Base-by-base conservation (phyloP, 805 yeast genomes). In the Yarrowia sp. region DNA sequence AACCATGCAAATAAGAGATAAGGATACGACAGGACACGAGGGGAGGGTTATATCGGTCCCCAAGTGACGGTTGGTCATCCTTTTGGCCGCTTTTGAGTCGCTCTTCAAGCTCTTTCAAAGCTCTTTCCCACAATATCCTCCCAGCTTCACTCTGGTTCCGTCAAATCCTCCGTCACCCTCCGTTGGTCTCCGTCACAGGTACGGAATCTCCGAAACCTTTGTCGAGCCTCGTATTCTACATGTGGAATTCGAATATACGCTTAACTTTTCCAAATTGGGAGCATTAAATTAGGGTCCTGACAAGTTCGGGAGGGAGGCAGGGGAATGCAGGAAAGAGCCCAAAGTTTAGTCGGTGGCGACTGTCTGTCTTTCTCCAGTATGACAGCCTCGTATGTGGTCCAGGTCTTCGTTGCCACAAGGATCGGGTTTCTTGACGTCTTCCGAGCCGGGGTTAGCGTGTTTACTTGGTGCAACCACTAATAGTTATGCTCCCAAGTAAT, bases 271-370 rank as follows among this genome's bases (percentile, higher is more conserved):
- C 65, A 43, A 8, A 59, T 59, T 59, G 52, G 65, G 65, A 43
- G 22, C 5, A 14, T 19, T 7, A 45, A 45, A 32, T 59, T 43
- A 45, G 52, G 65, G 50, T 43, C 52, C 42, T 42, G 50, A 32
- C 52, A 59, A 36, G 52, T 43, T 43, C 65, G 65, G 65, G 65
- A 58, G 50, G 65, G 65, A 59, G 65, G 65, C 65, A 59, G 65
- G 65, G 65, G 65, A 59, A 59, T 45, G 65, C 65, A 59, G 65
- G 52, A 59, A n/a, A 41, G 14, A 35, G 35, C 12, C 50, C 52
- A 59, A 45, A 59, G 65, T 59, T 59, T 59, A 59, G 65, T 35
- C 41, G 48, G 63, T 56, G 63, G 63, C 63, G 63, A 56, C 59
- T 53, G 19, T 19, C 12, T 12, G 35, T 36, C 16, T n/a, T 19